Evolutionary conservation across 352 stramenopile genomes (phyloP).

Genomic region (Globisporangium cystogenes): DNA sequence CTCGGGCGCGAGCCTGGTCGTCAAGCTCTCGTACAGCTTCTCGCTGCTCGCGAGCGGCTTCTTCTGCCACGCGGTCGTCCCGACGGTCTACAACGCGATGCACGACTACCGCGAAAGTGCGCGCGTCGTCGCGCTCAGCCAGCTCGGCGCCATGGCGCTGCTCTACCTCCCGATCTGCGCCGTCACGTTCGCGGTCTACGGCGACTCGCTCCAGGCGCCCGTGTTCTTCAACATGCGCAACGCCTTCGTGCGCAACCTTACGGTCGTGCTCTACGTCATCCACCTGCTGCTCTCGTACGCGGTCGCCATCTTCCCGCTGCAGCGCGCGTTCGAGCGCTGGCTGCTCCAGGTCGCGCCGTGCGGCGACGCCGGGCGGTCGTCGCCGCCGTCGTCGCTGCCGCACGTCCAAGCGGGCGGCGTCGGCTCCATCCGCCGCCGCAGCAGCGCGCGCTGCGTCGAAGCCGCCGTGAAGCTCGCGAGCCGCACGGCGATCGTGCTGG

Average conservation of each 20-base stretch:
- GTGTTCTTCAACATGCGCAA: conserved; percentile 87
- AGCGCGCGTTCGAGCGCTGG: conserved; percentile 55
- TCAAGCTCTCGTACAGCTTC: conserved; percentile 75
- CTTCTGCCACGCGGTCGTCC: conserved; percentile 65
- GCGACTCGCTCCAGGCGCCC: conserved; percentile 60
- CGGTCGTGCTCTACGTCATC: conserved; percentile 71
- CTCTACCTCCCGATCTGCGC: conserved; percentile 74
- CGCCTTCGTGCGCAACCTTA: conserved; percentile 56
- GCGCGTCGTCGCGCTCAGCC: conserved; percentile 40
- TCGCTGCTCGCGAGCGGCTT: conserved; percentile 56
- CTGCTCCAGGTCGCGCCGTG: conserved; percentile 26
- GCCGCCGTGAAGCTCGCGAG: conserved; percentile 37
- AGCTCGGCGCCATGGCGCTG: conserved; percentile 37
- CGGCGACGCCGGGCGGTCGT: not conserved
- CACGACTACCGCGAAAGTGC: conserved; percentile 46
- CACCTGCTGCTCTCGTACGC: conserved; percentile 72
- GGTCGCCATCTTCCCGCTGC: conserved; percentile 59
- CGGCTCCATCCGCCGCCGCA: not conserved
- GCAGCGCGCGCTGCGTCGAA: conserved; percentile 16
- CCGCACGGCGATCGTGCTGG: conserved; percentile 41
- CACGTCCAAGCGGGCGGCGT: conserved; percentile 10
- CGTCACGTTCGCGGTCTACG: conserved; percentile 74
- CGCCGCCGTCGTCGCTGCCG: not conserved
- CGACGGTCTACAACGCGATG: conserved; percentile 78
- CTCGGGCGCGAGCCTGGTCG: conserved; percentile 32